Conservation (phyloP, 768 basidiomycete species). For the Trametes maxima region DNA sequence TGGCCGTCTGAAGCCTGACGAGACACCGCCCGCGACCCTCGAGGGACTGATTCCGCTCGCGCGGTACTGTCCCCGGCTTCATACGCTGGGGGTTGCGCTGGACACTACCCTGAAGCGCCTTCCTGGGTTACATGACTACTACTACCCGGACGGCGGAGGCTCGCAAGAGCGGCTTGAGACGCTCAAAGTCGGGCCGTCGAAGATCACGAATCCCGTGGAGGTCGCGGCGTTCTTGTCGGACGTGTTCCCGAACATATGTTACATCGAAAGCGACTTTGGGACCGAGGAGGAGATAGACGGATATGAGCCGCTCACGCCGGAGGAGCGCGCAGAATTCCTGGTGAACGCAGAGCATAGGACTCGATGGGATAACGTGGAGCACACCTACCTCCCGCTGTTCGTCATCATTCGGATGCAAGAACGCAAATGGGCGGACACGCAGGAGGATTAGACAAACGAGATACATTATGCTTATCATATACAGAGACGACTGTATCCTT, state of each 20-base stretch:
- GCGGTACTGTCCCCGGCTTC: not conserved
- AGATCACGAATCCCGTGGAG: not conserved
- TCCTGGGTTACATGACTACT: not conserved
- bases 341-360: not conserved
- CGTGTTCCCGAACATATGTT: constrained; percentile 1
- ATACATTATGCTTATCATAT: no score
- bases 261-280: not conserved
- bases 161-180: not conserved
- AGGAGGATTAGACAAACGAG: not conserved
- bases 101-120: not conserved
- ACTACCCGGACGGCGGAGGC: not conserved
- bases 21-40: not conserved
- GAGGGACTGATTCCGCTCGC: not conserved
- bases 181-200: constrained; percentile 1
- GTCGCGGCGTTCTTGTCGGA: constrained; percentile 12
- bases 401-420: not conserved
- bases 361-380: not conserved
- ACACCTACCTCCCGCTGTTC: not conserved
- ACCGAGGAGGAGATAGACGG: not conserved
- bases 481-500: no score
- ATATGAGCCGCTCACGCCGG: not conserved
- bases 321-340: not conserved
- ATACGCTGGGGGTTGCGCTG: not conserved
- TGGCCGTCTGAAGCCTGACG: not conserved
- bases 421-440: not conserved